Base-by-base conservation (phyloP, 2,329 filamentous ascomycete genomes). In the Talaromyces amestolkiae region DNA sequence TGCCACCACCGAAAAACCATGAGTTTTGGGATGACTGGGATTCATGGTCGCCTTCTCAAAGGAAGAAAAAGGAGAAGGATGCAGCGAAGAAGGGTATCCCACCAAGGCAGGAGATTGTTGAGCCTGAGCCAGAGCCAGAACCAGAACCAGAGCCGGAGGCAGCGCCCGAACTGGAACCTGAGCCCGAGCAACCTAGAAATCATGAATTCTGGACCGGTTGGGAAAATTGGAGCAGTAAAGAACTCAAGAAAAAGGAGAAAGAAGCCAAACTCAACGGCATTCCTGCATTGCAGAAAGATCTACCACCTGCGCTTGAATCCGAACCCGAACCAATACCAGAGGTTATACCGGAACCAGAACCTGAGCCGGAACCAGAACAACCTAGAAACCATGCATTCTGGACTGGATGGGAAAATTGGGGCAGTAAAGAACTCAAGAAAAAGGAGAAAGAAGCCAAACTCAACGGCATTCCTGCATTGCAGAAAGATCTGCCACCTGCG, bases 391-490 rank as follows among this genome's bases (percentile, higher is more conserved):
- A 67, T 39, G 58, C 33, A 27, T 66, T 67, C n/a, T 66, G 63
- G 63, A 60, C 61, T 9, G 63, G 56, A 4, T 68, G 66, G 66
- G 68, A 58, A 37, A 58, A 47, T 11, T 72, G 68, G 64, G 43
- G 31, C 9, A 58, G 63, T 11, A 61, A 66, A n/a, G 71, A 70
- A 35, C 64, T 61, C n/a, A 72, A 72, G 56, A 66, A 47, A 33
- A 66, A 72, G 69, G 81, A 83, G 33, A 82, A 82, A 68, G 81
- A 84, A 51, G 75, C 67, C 39, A 51, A 53, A n/a, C 6, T 15
- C 3, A 64, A 43, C 17, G 61, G 41, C 9, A 49, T 49, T 49
- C 45, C 45, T 8, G 22, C 45, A 15, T 19, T 49, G 5, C 45
- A 49, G 3, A 22, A 49, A 19, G 45, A 49, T 22, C 24, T 19